Base-by-base conservation (phyloP, 139 green algal genomes). In the Ettlia oleoabundans region DNA sequence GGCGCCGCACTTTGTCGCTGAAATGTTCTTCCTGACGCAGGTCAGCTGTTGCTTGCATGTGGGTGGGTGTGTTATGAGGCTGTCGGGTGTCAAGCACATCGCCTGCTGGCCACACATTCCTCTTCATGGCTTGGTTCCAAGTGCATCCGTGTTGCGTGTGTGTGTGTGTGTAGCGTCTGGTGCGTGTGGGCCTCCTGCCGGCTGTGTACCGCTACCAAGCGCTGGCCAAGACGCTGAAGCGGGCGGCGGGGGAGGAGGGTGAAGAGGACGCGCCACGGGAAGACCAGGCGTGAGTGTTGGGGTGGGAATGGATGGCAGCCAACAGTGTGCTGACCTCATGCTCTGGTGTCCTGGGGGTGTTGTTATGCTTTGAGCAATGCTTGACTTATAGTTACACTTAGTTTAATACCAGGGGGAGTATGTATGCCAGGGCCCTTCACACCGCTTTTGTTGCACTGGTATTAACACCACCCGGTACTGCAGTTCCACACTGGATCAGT, bases 1-100 rank as follows among this genome's bases (percentile, higher is more conserved):
- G 38, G 65, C 73, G 38, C 86, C 90, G 21, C 89, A 89, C 77
- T 95, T 95, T 85, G 87, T 95, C 10, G 86, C 92, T 0, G 92
- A 95, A 42, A 86, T 85, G n/a, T 95, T 95, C 80, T 95, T 94
- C 78, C n/a, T 93, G 22, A 86, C 89, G 0, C 75, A 81, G 75
- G 75, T 55, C 4, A 26, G 32, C 62, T 18, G 26, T 35, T 2
- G 3, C 9, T 68, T 33, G 13, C 30, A 22, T 37, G 26, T 40
- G 28, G 62, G 26, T 33, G 26, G n/a, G n/a, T n/a, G n/a, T n/a
- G n/a, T n/a, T n/a, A n/a, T n/a, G n/a, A n/a, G n/a, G n/a, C n/a
- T n/a, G n/a, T n/a, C n/a, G n/a, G n/a, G n/a, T n/a, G n/a, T n/a
- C n/a, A n/a, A n/a, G n/a, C n/a, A n/a, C n/a, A n/a, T 71, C 30